phyloP scores from a whole-genome alignment of 2,329 filamentous ascomycete genomes.

The Grosmannia huntii region DNA sequence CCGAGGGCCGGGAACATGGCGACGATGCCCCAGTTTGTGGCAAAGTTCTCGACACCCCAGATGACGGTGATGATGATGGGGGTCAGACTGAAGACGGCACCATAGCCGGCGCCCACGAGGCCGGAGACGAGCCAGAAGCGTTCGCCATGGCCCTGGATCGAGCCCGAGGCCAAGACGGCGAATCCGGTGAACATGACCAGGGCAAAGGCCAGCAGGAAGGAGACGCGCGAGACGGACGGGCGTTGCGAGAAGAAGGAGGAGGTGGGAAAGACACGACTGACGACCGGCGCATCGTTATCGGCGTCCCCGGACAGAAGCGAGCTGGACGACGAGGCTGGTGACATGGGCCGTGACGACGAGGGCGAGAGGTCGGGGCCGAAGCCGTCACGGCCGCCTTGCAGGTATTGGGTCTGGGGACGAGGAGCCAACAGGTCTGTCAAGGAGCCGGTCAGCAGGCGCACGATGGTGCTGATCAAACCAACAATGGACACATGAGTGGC shows the following conservation, averaged over 20 bases:
- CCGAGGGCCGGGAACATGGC: slow-evolving; percentile 83
- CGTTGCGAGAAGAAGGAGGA: slow-evolving; percentile 12
- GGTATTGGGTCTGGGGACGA: slow-evolving; percentile 45
- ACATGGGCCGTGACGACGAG: slow-evolving; percentile 20
- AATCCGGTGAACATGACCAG: slow-evolving; percentile 64
- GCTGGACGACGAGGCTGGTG: background rate
- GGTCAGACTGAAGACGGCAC: slow-evolving; percentile 76
- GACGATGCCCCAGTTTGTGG: slow-evolving; percentile 93
- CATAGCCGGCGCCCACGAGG: slow-evolving; percentile 81
- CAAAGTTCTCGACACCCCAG: slow-evolving; percentile 98
- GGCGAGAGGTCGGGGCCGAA: slow-evolving; percentile 10
- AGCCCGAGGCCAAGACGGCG: slow-evolving; percentile 62
- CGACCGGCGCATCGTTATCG: background rate
- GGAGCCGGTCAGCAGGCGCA: slow-evolving; percentile 78
- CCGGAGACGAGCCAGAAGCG: slow-evolving; percentile 80
- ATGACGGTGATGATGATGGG: slow-evolving; percentile 94
- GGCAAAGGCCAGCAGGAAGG: slow-evolving; percentile 66
- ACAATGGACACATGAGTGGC: slow-evolving; percentile 90
- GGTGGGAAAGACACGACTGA: background rate
- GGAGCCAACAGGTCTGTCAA: slow-evolving; percentile 78
- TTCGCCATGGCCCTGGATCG: slow-evolving; percentile 58
- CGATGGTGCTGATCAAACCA: slow-evolving; percentile 78
- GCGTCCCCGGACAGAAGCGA: background rate
- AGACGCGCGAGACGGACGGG: slow-evolving; percentile 61
- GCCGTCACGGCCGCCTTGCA: slow-evolving; percentile 22